Evolutionary conservation across 73 alveolate species (phyloP), one percentile per base, ranked within the genome.

Genomic region (Tetrahymena elliotti): DNA sequence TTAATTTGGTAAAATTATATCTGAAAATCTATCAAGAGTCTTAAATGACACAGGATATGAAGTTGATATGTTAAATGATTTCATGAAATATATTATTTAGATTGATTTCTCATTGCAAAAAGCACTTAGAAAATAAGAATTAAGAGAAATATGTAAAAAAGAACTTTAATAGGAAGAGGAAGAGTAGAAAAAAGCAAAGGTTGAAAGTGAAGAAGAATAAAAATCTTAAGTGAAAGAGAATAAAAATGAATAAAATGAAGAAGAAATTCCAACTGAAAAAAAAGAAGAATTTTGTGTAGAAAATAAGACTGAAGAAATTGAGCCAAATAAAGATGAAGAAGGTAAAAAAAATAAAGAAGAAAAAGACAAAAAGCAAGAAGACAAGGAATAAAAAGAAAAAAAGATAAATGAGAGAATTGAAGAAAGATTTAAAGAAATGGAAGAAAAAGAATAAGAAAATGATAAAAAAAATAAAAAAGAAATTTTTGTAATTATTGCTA

Each of bases 181-280:
- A 31, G 0, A 68, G n/a, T 3, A n/a, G 20, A 1, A 68, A 68
- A 18, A 22, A 5, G 0, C 27, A 3, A 68, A 68, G 18, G 38
- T 68, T 18, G 88, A 68, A 10, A 47, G 27, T 13, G 88, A n/a
- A 10, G 1, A n/a, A n/a, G 88, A 68, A 68, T 27, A 68, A 18
- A 27, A n/a, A 16, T 68, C 20, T 47, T 1, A 47, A 47, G 82
- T 15, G 82, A 47, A 0, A 47, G 1, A 47, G 13, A 47, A 13
- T 47, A 47, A 47, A 27, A 47, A 13, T 27, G 1, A 12, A 4
- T 18, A 47, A 47, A 47, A 47, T 40, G 53, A 40, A 40, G 53
- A 40, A 68, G 31, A 93, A 34, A n/a, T 93, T 53, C 95, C 95
- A 20, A 92, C 95, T 92, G 84, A 93, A 16, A 33, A 34, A 53